These are phyloP conservation scores for Cladosporium colombiae DNA, from an alignment of 2,329 filamentous ascomycete genomes.

Conservation along the genomic window DNA sequence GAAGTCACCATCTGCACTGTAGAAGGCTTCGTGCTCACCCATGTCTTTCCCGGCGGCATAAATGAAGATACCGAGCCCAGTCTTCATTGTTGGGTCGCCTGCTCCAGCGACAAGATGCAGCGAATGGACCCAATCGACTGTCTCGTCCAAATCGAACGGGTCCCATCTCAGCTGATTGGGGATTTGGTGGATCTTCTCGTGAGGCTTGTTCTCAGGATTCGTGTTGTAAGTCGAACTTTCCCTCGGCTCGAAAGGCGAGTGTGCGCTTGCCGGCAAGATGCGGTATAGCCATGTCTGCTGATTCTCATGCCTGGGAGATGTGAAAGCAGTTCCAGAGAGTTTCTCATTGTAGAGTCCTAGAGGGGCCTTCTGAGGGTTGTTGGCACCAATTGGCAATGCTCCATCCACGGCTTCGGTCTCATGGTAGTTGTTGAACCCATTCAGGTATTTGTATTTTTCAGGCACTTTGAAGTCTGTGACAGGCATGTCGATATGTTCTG, in stretches of 20 bases:
- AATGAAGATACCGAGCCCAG: slow-evolving; percentile 76
- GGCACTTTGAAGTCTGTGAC: slow-evolving; percentile 62
- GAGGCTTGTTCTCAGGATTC: slow-evolving; percentile 51
- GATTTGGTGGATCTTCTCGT: slow-evolving; percentile 68
- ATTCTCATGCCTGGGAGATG: slow-evolving; percentile 57
- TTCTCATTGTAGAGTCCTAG: slow-evolving; percentile 79
- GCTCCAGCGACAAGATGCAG: slow-evolving; percentile 75
- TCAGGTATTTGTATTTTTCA: slow-evolving; percentile 75
- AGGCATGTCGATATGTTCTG: slow-evolving; percentile 54
- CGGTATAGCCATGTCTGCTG: slow-evolving; percentile 62
- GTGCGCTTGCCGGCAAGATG: slow-evolving; percentile 59
- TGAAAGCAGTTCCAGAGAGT: slow-evolving; percentile 61
- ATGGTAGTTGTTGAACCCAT: slow-evolving; percentile 75
- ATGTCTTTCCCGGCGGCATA: slow-evolving; percentile 80
- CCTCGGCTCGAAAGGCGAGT: slow-evolving; percentile 55
- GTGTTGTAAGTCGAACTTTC: slow-evolving; percentile 53
- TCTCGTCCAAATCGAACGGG: slow-evolving; percentile 71
- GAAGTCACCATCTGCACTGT: slow-evolving; percentile 74
- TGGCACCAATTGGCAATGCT: slow-evolving; percentile 72
- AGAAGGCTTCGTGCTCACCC: slow-evolving; percentile 73
- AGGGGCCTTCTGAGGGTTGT: slow-evolving; percentile 79
- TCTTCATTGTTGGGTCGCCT: slow-evolving; percentile 76
- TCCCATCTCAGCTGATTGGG: slow-evolving; percentile 83
- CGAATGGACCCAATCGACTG: slow-evolving; percentile 67
- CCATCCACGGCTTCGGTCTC: slow-evolving; percentile 78